Percentiles rank a stretch among this genome's conserved stretches.
Conservation (phyloP, 768 basidiomycete species). For the Coprinopsis sp. region DNA sequence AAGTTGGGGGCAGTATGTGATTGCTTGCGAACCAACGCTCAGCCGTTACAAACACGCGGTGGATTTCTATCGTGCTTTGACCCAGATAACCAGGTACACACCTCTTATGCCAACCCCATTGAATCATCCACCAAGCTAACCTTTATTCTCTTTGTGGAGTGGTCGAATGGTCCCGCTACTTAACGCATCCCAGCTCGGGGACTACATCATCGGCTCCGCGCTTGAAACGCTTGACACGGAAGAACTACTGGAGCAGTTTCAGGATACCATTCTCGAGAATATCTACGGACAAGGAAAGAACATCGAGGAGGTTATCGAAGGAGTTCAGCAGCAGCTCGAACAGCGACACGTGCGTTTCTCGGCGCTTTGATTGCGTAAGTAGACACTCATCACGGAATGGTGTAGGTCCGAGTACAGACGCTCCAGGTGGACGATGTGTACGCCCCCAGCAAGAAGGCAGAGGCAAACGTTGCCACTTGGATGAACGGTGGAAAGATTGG, state of each 20-base stretch:
- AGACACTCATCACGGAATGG: too few species aligned
- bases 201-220: constrained; percentile 26
- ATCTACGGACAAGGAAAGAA: constrained; percentile 21
- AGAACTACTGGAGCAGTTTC: constrained; percentile 22
- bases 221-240: constrained; percentile 28
- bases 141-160: too few species aligned
- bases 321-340: constrained; percentile 18
- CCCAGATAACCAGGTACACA: constrained; percentile 20
- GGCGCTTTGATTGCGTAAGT: constrained; percentile 12
- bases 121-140: too few species aligned
- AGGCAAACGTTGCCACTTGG: too few species aligned
- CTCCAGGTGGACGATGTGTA: too few species aligned
- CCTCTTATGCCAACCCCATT: too few species aligned
- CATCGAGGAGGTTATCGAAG: constrained; percentile 19
- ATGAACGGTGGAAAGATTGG: too few species aligned
- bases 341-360: constrained; percentile 12
- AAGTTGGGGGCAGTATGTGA: constrained; percentile 40
- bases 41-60: constrained; percentile 22
- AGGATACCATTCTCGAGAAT: constrained; percentile 22
- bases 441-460: too few species aligned
- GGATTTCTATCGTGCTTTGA: constrained; percentile 25
- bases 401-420: too few species aligned
- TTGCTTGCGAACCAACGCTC: constrained; percentile 48
- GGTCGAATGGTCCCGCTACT: constrained; percentile 25
- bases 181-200: constrained; percentile 24